Evolutionary conservation across 495 filamentous ascomycete species (phyloP).

Genomic region (Umbilicaria muhlenbergii): DNA sequence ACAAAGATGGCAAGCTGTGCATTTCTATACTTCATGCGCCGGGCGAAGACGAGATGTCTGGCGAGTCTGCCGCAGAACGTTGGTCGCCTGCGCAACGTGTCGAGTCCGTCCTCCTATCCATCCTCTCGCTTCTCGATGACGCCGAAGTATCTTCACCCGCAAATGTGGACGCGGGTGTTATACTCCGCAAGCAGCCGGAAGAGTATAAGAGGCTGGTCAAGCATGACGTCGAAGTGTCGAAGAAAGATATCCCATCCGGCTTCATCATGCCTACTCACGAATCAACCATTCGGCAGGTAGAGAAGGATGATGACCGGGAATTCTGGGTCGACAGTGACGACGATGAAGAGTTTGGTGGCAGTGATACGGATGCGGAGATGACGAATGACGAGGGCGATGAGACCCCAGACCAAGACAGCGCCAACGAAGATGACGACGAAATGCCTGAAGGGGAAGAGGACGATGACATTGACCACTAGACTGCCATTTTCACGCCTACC

Average conservation of each 20-base stretch:
- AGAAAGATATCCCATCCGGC: slow-evolving; percentile 60
- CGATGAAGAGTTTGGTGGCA: slow-evolving; percentile 64
- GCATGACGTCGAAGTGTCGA: slow-evolving; percentile 55
- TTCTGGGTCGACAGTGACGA: slow-evolving; percentile 72
- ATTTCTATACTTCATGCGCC: slow-evolving; percentile 92
- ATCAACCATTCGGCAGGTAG: slow-evolving; percentile 42
- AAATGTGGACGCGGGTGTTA: slow-evolving; percentile 84
- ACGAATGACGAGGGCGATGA: slow-evolving; percentile 42
- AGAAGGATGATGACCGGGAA: slow-evolving; percentile 52
- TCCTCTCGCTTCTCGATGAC: slow-evolving; percentile 86
- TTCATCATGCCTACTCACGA: slow-evolving; percentile 71
- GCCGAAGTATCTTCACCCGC: slow-evolving; percentile 86
- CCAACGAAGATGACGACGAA: slow-evolving; percentile 33
- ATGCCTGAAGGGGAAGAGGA: slow-evolving; percentile 4
- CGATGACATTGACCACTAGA: slow-evolving; percentile 1
- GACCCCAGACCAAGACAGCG: slow-evolving; percentile 38
- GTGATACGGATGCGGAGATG: slow-evolving; percentile 42
- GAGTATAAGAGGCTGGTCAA: slow-evolving; percentile 53
- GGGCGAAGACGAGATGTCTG: slow-evolving; percentile 82
- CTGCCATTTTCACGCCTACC: background rate
- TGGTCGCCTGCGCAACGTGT: slow-evolving; percentile 90
- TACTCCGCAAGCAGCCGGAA: slow-evolving; percentile 57
- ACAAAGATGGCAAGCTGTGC: slow-evolving; percentile 76
- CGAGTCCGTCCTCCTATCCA: slow-evolving; percentile 84
- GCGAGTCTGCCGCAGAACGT: slow-evolving; percentile 73